Conservation (phyloP, 2,329 filamentous ascomycete genomes). For the Ustulina deusta region DNA sequence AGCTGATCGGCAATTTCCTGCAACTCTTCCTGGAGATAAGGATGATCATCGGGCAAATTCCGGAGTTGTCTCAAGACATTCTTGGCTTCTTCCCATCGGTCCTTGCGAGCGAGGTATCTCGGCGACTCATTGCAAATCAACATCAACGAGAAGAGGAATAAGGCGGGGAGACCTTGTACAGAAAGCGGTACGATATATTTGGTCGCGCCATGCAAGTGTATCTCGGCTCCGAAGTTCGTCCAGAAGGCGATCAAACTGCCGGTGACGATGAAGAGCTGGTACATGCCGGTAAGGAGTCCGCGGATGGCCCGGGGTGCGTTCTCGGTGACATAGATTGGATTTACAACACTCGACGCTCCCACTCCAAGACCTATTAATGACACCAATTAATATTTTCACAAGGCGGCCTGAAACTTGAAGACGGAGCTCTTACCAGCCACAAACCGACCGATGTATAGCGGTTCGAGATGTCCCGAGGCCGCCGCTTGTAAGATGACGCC, state of each 20-base stretch:
- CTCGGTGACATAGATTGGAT: constrained; percentile 60
- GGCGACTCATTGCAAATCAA: constrained; percentile 73
- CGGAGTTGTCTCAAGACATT: constrained; percentile 66
- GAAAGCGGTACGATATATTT: constrained; percentile 70
- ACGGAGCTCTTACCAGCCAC: constrained; percentile 54
- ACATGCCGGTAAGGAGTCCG: constrained; percentile 58
- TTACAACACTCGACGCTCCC: constrained; percentile 57
- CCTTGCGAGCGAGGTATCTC: constrained; percentile 72
- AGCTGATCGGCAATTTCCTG: constrained; percentile 71
- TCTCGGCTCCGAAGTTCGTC: constrained; percentile 64
- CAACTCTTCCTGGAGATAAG: constrained; percentile 70
- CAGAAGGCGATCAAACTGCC: constrained; percentile 59
- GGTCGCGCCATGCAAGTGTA: constrained; percentile 50
- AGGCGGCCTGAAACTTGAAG: too few species aligned
- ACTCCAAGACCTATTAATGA: constrained; percentile 54
- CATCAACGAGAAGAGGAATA: constrained; percentile 70
- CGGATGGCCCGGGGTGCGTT: constrained; percentile 60
- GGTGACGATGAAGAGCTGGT: constrained; percentile 61
- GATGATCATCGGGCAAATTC: constrained; percentile 63
- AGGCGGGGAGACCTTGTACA: constrained; percentile 72
- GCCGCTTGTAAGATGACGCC: constrained; percentile 72
- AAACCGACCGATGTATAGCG: constrained; percentile 72
- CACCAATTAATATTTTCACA: constrained; percentile 1
- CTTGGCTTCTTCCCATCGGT: constrained; percentile 73
- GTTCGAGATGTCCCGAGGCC: constrained; percentile 66